A percentile compares a stretch with the other conserved stretches of the same genome.
Conservation (phyloP, 2,329 filamentous ascomycete species). For the Fusarium guadeloupense region DNA sequence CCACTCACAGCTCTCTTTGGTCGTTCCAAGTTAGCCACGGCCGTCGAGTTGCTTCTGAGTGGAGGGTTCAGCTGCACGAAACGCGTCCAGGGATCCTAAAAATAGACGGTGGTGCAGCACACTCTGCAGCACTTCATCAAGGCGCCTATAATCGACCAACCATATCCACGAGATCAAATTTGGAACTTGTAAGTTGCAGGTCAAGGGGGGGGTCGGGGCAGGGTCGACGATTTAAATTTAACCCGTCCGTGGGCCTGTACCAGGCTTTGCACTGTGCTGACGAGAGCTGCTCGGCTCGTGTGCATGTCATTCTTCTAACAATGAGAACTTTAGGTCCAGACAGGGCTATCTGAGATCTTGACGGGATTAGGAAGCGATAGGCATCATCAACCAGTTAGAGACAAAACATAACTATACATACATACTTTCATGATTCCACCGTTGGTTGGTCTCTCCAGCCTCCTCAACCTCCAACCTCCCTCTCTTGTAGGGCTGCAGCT, state of each 20-base stretch:
- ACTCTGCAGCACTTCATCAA: slow-evolving; percentile 37
- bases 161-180: slow-evolving; percentile 38
- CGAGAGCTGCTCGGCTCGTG: slow-evolving; percentile 3
- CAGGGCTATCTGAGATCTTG: slow-evolving; percentile 30
- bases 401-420: no score
- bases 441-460: slow-evolving; percentile 2
- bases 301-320: slow-evolving; percentile 10
- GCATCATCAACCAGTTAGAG: slow-evolving; percentile 14
- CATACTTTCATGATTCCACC: slow-evolving; percentile 18
- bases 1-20: slow-evolving; percentile 35
- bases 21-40: slow-evolving; percentile 35
- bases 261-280: slow-evolving; percentile 33
- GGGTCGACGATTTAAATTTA: slow-evolving; percentile 42
- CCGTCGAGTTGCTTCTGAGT: slow-evolving; percentile 33
- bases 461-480: slow-evolving; percentile 4
- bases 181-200: slow-evolving; percentile 38
- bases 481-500: slow-evolving; percentile 22
- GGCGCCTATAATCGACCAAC: slow-evolving; percentile 48
- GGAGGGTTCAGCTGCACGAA: slow-evolving; percentile 41
- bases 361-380: slow-evolving; percentile 29
- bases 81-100: slow-evolving; percentile 45
- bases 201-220: slow-evolving; percentile 8
- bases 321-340: slow-evolving; percentile 11
- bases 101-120: slow-evolving; percentile 43
- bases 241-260: slow-evolving; percentile 34